Evolutionary conservation across 2,329 filamentous ascomycete genomes (phyloP), one percentile per base, ranked within the genome.

Genomic region (Raffaelea ambrosiae): DNA sequence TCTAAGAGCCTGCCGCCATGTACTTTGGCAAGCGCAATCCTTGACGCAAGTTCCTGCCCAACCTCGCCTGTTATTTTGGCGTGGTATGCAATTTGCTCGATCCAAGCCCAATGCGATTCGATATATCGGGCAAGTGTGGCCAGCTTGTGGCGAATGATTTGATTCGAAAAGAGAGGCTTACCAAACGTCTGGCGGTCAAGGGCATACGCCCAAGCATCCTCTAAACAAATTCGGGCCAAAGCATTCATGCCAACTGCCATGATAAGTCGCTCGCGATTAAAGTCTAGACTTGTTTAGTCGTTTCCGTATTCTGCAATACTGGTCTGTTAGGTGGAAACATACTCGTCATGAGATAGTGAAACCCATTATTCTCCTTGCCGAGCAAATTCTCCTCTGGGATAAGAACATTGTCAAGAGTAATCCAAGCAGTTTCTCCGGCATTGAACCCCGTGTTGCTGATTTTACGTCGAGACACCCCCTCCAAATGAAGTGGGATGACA

Each of bases 401-500:
- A 16, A 62, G 54, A 3, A 81, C 76, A 49, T 79, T 65, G 41
- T 80, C 75, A 19, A 81, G 65, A 19, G 73, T 70, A 43, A 81
- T 68, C 52, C 73, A 79, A 1, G 73, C 76, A 4, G 74, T 49
- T 18, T 79, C 79, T 38, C 80, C 81, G 5, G 79, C 79, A 55
- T 80, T 76, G n/a, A 83, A 79, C 3, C 82, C 83, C 22, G 74
- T 80, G 59, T 86, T 85, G 46, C 73, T 63, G 61, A 85, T 82
- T 44, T 68, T 72, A 19, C 76, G 67, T 44, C 68, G 67, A 2
- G 67, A 65, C 7, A 82, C 63, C n/a, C 79, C 79, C 3, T 67
- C 62, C 0, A 63, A 58, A 39, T 67, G 60, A 26, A 75, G 63
- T 0, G 77, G 71, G 21, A 83, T 77, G 3, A 83, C 73, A 1